Evolutionary conservation across 257 asterid genomes (phyloP).

Genomic region (Scutellaria baicalensis): DNA sequence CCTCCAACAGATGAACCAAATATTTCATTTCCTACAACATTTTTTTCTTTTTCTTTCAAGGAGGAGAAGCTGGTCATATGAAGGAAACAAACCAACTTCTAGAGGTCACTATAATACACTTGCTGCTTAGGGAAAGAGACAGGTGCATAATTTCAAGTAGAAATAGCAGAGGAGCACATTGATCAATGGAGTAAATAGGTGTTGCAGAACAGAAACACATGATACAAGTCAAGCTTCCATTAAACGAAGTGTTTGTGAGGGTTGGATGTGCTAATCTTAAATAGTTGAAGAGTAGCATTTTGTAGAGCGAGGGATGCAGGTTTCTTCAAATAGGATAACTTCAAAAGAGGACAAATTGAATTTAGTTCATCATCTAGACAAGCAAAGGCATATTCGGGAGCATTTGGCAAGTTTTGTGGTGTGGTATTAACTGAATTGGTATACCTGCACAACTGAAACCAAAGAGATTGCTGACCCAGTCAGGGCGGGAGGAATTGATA

Average conservation of each 20-base stretch:
- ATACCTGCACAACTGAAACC: conserved; percentile 84
- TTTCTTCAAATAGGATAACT: background rate
- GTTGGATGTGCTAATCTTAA: conserved; percentile 1
- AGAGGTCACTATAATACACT: background rate
- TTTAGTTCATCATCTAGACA: background rate
- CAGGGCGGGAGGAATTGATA: conserved; percentile 66
- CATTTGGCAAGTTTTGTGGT: background rate
- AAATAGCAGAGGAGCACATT: background rate
- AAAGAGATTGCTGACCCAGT: conserved; percentile 68
- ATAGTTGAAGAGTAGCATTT: background rate
- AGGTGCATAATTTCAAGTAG: background rate
- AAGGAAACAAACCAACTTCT: background rate
- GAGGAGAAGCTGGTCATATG: background rate
- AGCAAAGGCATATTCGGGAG: background rate
- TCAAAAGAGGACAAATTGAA: background rate
- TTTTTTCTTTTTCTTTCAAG: background rate
- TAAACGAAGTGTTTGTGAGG: background rate
- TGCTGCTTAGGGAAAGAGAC: conserved; percentile 2
- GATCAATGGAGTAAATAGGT: background rate
- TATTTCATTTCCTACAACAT: background rate
- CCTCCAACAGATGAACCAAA: background rate
- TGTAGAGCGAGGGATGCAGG: background rate
- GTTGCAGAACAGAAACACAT: background rate
- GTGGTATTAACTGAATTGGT: conserved; percentile 6
- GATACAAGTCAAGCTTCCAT: background rate